Percentiles rank a stretch among this genome's conserved stretches.
Evolutionary conservation across 2,329 filamentous ascomycete species (phyloP).

Genomic region (Cercospora brassicicola): DNA sequence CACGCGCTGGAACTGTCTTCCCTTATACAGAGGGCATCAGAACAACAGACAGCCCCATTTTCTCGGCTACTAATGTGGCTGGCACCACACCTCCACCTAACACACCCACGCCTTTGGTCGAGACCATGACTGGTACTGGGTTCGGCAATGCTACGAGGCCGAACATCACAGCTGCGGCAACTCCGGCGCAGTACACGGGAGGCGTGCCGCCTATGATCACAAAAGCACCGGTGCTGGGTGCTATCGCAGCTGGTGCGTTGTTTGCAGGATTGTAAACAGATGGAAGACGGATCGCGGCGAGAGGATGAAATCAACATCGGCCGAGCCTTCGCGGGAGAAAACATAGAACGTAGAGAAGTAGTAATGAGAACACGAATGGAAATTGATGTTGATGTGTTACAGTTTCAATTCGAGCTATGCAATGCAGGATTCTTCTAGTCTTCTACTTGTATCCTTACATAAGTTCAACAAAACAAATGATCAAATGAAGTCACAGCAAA

Average conservation of each 20-base stretch:
- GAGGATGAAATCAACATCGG: background rate
- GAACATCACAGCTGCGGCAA: background rate
- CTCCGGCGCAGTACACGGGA: background rate
- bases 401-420: background rate
- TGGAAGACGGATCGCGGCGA: too few relatives aligned
- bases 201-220: background rate
- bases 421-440: background rate
- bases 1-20: background rate
- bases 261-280: background rate
- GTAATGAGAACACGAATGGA: background rate
- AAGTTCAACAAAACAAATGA: background rate
- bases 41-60: background rate
- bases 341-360: background rate
- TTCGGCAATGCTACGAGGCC: background rate
- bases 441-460: background rate
- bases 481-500: background rate
- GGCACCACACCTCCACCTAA: background rate
- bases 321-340: background rate
- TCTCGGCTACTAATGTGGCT: background rate
- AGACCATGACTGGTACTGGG: background rate
- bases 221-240: background rate
- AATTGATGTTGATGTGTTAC: background rate
- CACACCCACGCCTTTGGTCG: background rate
- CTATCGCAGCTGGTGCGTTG: background rate
- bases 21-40: slow-evolving; percentile 1